Conservation (phyloP, 208 protist genomes). For the Leishmania guyanensis region DNA sequence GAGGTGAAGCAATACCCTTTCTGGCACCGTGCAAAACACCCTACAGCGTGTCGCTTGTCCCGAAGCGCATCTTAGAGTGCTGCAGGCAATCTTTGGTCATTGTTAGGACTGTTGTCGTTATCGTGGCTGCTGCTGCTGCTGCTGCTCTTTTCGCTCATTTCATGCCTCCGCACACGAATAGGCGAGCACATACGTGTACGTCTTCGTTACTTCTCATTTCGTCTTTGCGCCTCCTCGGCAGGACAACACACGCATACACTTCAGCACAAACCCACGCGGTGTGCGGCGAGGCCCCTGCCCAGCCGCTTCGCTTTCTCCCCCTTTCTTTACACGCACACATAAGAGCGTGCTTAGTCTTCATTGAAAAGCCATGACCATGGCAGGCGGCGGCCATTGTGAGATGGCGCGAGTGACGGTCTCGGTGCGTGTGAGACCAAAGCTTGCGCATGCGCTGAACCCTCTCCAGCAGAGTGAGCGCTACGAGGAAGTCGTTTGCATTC, state of each 20-base stretch:
- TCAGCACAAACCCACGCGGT: background rate
- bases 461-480: constrained; percentile 53
- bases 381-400: constrained; percentile 9
- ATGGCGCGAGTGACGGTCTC: constrained; percentile 53
- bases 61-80: background rate
- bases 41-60: background rate
- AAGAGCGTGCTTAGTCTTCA: background rate
- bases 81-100: background rate
- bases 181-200: background rate
- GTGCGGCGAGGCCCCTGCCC: no score
- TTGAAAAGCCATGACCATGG: background rate
- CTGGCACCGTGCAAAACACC: background rate
- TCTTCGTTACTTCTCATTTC: background rate
- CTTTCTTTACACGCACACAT: background rate
- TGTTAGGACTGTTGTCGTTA: background rate
- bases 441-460: constrained; percentile 43
- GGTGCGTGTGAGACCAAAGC: constrained; percentile 68
- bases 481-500: constrained; percentile 49
- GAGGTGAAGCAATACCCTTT: background rate
- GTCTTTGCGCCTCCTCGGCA: background rate
- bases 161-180: background rate
- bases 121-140: background rate
- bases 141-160: background rate
- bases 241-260: background rate
- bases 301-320: background rate